These are phyloP conservation scores for Alnus rubra DNA, from an alignment of 306 rosid genomes.

Conservation along the genomic window DNA sequence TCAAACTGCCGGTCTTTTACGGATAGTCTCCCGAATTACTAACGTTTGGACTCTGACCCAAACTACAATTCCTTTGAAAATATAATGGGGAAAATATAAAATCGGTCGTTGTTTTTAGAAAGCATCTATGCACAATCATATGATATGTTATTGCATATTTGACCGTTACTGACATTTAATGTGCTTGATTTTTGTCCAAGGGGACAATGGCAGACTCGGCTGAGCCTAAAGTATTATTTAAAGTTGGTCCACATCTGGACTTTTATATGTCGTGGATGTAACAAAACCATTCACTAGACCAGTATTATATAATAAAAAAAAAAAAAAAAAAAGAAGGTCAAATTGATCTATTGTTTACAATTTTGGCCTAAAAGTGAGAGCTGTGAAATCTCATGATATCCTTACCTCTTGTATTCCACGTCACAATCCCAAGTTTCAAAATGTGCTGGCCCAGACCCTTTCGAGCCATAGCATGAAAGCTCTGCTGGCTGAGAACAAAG, in stretches of 20 bases:
- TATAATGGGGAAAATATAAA: too few species aligned
- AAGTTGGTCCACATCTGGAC: conserved; percentile 25
- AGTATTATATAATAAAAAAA: background rate
- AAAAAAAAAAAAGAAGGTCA: background rate
- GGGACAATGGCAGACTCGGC: background rate
- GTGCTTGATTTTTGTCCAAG: conserved; percentile 25
- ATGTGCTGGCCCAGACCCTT: conserved; percentile 43
- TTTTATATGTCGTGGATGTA: conserved; percentile 12
- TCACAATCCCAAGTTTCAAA: conserved; percentile 62
- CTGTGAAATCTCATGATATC: background rate
- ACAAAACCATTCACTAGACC: conserved; percentile 21
- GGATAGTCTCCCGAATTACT: too few species aligned
- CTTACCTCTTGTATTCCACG: conserved; percentile 78
- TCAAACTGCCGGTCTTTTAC: too few species aligned
- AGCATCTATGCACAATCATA: background rate
- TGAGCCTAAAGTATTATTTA: conserved; percentile 9
- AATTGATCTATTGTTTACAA: background rate
- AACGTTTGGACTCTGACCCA: too few species aligned
- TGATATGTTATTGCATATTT: conserved; percentile 24
- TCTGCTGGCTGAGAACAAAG: conserved; percentile 71
- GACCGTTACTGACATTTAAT: conserved; percentile 44
- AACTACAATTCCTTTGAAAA: too few species aligned
- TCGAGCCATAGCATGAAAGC: conserved; percentile 74
- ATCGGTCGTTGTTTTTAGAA: background rate
- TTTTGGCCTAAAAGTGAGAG: background rate